Conservation (phyloP, 179 eudicot genomes). For the Beta macrorhiza region DNA sequence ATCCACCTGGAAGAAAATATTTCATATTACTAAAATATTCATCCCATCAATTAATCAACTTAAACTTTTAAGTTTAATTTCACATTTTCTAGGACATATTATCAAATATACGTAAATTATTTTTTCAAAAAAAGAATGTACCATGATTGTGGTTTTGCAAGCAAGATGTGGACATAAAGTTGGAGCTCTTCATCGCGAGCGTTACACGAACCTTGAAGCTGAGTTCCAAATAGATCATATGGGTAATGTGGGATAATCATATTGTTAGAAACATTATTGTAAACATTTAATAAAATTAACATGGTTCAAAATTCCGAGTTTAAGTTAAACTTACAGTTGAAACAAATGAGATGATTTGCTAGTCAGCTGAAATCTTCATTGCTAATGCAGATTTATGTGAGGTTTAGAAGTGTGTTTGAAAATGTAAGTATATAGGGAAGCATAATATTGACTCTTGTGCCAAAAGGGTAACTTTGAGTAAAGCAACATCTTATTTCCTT, state of each 20-base stretch:
- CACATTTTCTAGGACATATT: background rate
- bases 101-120: background rate
- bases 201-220: constrained; percentile 7
- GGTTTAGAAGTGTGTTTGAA: background rate
- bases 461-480: constrained; percentile 36
- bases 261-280: background rate
- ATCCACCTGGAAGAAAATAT: constrained; percentile 19
- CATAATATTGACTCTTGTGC: constrained; percentile 18
- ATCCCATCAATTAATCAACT: no score
- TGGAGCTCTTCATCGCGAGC: constrained; percentile 26
- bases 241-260: background rate
- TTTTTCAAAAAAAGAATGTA: background rate
- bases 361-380: background rate
- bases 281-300: background rate
- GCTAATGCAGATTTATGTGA: background rate
- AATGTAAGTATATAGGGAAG: background rate
- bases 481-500: constrained; percentile 32
- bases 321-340: background rate
- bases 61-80: no score
- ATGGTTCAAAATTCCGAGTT: background rate
- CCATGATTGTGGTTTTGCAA: constrained; percentile 26
- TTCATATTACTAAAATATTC: background rate
- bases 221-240: background rate
- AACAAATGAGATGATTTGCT: constrained; percentile 9
- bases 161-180: constrained; percentile 22